These are phyloP conservation scores for Linaria vulgaris DNA, from an alignment of 257 asterid genomes.

Conservation along the genomic window DNA sequence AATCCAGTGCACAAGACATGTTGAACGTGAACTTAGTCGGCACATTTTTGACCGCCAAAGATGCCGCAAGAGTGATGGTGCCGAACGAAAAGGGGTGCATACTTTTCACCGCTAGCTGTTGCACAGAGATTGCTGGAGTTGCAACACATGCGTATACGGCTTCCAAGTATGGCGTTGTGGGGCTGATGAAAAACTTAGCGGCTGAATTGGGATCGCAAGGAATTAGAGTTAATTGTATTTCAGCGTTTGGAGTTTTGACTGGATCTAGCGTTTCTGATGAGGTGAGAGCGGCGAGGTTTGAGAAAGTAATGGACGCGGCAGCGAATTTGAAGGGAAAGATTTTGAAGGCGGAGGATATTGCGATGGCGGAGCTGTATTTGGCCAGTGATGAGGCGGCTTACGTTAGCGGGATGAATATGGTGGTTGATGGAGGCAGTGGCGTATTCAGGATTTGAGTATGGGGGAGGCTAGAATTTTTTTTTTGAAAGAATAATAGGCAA, in stretches of 20 bases:
- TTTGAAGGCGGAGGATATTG: slow-evolving; percentile 36
- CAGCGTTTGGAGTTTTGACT: slow-evolving; percentile 33
- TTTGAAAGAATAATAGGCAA: no score
- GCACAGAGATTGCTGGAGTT: slow-evolving; percentile 26
- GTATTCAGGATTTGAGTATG: no score
- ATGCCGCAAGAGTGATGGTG: slow-evolving; percentile 41
- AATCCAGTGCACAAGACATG: slow-evolving; percentile 27
- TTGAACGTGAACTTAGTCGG: slow-evolving; percentile 42
- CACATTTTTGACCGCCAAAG: slow-evolving; percentile 34
- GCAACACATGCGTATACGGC: slow-evolving; percentile 26
- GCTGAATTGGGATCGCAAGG: slow-evolving; percentile 36
- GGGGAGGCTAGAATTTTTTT: no score
- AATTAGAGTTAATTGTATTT: slow-evolving; percentile 30
- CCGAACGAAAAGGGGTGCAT: slow-evolving; percentile 36
- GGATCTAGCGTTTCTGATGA: slow-evolving; percentile 20
- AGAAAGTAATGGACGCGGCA: not conserved
- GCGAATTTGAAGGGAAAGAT: slow-evolving; percentile 25
- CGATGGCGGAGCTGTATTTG: slow-evolving; percentile 44
- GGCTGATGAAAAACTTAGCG: slow-evolving; percentile 30
- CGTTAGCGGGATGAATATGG: slow-evolving; percentile 50
- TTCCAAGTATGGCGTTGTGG: slow-evolving; percentile 35
- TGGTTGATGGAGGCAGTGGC: slow-evolving; percentile 54
- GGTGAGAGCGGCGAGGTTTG: not conserved
- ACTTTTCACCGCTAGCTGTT: slow-evolving; percentile 31
- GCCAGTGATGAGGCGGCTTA: slow-evolving; percentile 48